These are phyloP conservation scores for Clonostachys sp. DNA, from an alignment of 2,329 filamentous ascomycete species.

Conservation along the genomic window DNA sequence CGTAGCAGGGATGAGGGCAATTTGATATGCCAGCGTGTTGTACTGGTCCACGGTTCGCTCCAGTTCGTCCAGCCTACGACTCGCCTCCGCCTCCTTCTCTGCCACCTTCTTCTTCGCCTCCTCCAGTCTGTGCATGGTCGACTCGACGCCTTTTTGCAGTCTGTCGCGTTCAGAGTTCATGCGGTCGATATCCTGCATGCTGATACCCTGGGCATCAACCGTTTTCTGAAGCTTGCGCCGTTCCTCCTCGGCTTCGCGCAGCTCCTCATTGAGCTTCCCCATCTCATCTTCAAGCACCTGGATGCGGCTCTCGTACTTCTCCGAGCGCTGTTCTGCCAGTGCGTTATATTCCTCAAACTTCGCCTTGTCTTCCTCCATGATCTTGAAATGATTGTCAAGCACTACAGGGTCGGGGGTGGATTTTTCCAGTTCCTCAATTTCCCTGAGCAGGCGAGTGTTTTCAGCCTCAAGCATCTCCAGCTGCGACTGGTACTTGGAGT, in stretches of 20 bases:
- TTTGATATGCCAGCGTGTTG: slow-evolving; percentile 92
- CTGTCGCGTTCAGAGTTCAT: slow-evolving; percentile 96
- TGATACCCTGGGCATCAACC: slow-evolving; percentile 90
- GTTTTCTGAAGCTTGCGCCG: slow-evolving; percentile 73
- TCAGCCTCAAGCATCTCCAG: slow-evolving; percentile 83
- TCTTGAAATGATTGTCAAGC: slow-evolving; percentile 84
- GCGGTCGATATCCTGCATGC: slow-evolving; percentile 97
- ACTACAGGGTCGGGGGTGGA: slow-evolving; percentile 78
- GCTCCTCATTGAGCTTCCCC: slow-evolving; percentile 69
- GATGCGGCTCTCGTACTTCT: slow-evolving; percentile 81
- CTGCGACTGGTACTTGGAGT: slow-evolving; percentile 80
- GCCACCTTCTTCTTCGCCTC: slow-evolving; percentile 79
- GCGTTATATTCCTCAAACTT: slow-evolving; percentile 97
- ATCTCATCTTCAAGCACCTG: slow-evolving; percentile 83
- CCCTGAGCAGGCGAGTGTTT: slow-evolving; percentile 72
- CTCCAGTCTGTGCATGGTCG: slow-evolving; percentile 70
- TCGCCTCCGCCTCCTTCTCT: slow-evolving; percentile 86
- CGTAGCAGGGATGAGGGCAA: slow-evolving; percentile 79
- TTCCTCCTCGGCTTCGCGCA: slow-evolving; percentile 79
- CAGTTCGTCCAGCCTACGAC: slow-evolving; percentile 82
- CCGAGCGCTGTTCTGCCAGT: slow-evolving; percentile 75
- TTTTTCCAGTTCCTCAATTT: slow-evolving; percentile 87
- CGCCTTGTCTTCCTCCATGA: slow-evolving; percentile 87
- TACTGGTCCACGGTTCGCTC: slow-evolving; percentile 85
- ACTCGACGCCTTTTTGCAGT: slow-evolving; percentile 82